These are phyloP conservation scores for Kandelia obovata DNA, from an alignment of 345 rosid species.

Conservation along the genomic window DNA sequence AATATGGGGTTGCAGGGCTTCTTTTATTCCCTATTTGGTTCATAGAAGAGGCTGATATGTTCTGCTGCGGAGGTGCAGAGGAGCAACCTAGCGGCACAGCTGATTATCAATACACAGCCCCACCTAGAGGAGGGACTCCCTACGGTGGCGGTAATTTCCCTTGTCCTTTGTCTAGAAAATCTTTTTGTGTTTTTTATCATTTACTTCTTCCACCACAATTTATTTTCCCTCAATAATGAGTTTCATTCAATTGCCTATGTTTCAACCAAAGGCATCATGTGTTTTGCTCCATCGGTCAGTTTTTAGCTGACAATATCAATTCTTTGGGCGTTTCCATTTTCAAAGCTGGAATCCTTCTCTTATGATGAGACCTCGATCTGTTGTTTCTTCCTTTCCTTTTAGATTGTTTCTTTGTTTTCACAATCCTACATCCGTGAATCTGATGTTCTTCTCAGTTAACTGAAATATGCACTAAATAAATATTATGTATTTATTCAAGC, in stretches of 20 bases:
- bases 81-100: constrained; percentile 68
- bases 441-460: too few species aligned
- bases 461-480: too few species aligned
- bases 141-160: constrained; percentile 36
- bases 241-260: background rate
- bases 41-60: constrained; percentile 36
- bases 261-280: background rate
- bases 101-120: constrained; percentile 62
- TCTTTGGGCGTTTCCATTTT: background rate
- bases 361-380: background rate
- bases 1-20: constrained; percentile 9
- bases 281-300: background rate
- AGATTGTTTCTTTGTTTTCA: background rate
- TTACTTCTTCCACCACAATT: background rate
- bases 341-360: background rate
- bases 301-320: background rate
- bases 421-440: too few species aligned
- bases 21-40: background rate
- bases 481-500: too few species aligned
- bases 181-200: background rate
- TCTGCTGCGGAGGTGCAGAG: constrained; percentile 86
- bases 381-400: background rate
- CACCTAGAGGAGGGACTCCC: constrained; percentile 64
- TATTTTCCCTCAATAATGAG: background rate
- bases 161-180: background rate